phyloP scores from a whole-genome alignment of 192 early-diverging fungal species.

The Coemansia sp. region DNA sequence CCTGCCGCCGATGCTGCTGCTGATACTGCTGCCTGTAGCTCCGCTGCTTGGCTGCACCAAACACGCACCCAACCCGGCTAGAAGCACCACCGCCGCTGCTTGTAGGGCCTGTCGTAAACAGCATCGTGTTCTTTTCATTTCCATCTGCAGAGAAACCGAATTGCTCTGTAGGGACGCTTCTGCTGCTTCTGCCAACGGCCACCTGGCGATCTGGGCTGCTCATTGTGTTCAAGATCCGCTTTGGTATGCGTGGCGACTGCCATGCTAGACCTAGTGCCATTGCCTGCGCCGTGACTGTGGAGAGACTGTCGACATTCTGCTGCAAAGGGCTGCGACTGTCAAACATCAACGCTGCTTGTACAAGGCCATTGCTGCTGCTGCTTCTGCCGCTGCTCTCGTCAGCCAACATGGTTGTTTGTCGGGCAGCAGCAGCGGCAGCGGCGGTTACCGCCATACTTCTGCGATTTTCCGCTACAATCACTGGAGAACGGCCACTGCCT shows the following conservation, averaged over 20 bases:
- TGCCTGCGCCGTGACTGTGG: conserved; percentile 5
- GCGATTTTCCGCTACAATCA: conserved; percentile 11
- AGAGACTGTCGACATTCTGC: neutral
- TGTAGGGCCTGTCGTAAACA: neutral
- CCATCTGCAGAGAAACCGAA: neutral
- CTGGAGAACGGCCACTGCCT: conserved; percentile 9
- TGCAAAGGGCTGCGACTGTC: conserved; percentile 3
- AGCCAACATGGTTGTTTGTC: neutral
- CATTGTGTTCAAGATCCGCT: neutral
- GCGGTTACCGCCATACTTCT: neutral
- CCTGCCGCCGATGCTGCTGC: conserved; percentile 9
- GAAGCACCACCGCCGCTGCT: neutral
- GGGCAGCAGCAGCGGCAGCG: neutral
- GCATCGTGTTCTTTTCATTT: neutral
- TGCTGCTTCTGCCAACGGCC: neutral
- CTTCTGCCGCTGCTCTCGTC: neutral
- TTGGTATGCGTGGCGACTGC: neutral
- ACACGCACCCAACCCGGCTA: neutral
- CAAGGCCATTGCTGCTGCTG: neutral
- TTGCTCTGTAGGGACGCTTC: neutral
- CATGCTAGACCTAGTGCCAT: conserved; percentile 3
- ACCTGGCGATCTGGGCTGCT: neutral
- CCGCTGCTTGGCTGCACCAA: conserved; percentile 7
- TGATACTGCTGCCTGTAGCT: conserved; percentile 18
- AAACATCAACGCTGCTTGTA: conserved; percentile 1